phyloP scores from a whole-genome alignment of 306 rosid genomes.

The Arachis hypogaea region DNA sequence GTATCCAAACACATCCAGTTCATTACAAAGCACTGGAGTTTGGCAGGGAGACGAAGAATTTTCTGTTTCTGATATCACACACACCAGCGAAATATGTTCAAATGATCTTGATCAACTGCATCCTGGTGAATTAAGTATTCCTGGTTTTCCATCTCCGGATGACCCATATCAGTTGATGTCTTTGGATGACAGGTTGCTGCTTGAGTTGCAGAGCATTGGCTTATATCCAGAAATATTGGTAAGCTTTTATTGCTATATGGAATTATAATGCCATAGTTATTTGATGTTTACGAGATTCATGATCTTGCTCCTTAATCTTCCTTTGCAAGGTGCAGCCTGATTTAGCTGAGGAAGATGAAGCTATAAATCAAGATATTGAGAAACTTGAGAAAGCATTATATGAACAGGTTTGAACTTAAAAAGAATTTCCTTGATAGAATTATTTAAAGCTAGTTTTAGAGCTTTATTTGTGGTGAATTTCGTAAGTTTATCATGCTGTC shows the following conservation, averaged over 20 bases:
- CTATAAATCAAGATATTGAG: slow-evolving; percentile 64
- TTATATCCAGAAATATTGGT: slow-evolving; percentile 82
- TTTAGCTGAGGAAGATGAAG: slow-evolving; percentile 81
- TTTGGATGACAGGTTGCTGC: slow-evolving; percentile 69
- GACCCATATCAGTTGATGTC: slow-evolving; percentile 78
- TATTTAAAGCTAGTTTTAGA: slow-evolving; percentile 9
- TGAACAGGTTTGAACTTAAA: slow-evolving; percentile 62
- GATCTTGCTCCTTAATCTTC: slow-evolving; percentile 36
- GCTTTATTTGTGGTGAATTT: background rate
- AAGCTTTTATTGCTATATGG: slow-evolving; percentile 38
- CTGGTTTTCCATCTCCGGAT: slow-evolving; percentile 59
- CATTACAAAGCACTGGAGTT: slow-evolving; percentile 64
- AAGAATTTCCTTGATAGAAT: background rate
- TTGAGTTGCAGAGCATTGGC: slow-evolving; percentile 91
- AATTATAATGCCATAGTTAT: slow-evolving; percentile 32
- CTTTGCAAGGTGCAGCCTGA: slow-evolving; percentile 69
- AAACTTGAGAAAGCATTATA: slow-evolving; percentile 63
- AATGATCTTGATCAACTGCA: slow-evolving; percentile 69
- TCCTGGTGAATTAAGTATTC: slow-evolving; percentile 47
- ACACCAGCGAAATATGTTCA: slow-evolving; percentile 65
- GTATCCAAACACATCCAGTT: slow-evolving; percentile 62
- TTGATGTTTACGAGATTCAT: slow-evolving; percentile 35
- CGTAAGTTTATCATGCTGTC: slow-evolving; percentile 28
- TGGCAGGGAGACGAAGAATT: slow-evolving; percentile 74
- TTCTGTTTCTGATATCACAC: slow-evolving; percentile 66